phyloP scores from a whole-genome alignment of 257 asterid genomes.

The Mentha longifolia region DNA sequence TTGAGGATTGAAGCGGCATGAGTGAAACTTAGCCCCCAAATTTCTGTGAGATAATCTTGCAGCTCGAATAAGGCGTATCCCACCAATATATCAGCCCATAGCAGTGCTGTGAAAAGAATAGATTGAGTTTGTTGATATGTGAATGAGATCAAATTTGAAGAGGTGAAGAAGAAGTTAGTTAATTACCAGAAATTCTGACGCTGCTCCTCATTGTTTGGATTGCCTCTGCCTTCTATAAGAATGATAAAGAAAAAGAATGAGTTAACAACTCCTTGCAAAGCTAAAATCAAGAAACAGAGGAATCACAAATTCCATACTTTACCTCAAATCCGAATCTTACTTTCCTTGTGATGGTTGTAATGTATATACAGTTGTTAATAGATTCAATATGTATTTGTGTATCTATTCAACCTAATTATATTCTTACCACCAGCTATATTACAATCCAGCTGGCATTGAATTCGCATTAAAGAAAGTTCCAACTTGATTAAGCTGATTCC shows the following conservation, averaged over 20 bases:
- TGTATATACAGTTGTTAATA: background rate
- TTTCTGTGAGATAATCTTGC: conserved; percentile 55
- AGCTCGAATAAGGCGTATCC: conserved; percentile 47
- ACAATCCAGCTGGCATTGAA: background rate
- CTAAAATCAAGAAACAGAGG: conserved; percentile 1
- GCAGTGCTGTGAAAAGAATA: conserved; percentile 33
- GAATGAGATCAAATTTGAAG: conserved; percentile 1
- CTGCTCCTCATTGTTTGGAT: conserved; percentile 18
- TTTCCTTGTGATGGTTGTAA: background rate
- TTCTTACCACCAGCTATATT: no score
- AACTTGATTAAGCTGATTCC: conserved; percentile 15
- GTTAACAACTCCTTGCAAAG: background rate
- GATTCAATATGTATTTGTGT: background rate
- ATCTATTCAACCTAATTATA: no score
- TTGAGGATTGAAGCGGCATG: conserved; percentile 60
- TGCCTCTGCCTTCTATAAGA: background rate
- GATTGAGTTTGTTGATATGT: background rate
- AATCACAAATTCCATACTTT: background rate
- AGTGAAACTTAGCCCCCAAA: conserved; percentile 59
- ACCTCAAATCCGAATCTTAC: background rate
- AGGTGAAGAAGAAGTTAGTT: background rate
- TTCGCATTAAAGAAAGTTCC: background rate
- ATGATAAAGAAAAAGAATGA: background rate
- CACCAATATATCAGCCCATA: conserved; percentile 38
- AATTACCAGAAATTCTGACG: conserved; percentile 32